A percentile compares a stretch with the other conserved stretches of the same genome.
Conservation (phyloP, 352 stramenopile genomes). For the Phytophthora sp. region DNA sequence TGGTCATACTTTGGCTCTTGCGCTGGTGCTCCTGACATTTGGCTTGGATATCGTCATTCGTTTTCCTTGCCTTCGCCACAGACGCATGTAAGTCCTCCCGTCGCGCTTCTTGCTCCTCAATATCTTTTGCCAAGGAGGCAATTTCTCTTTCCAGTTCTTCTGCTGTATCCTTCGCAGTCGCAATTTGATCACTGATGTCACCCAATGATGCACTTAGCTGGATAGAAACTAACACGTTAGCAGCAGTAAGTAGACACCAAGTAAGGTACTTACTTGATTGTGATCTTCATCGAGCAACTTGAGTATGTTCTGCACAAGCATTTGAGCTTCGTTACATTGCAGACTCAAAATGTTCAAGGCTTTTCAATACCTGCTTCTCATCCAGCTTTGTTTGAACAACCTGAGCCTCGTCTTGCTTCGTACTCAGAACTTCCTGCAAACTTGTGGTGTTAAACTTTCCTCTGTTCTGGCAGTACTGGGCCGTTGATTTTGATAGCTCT, state of each 20-base stretch:
- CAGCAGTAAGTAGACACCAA: not conserved
- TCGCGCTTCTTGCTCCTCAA: conserved; percentile 29
- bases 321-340: not conserved
- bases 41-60: conserved; percentile 11
- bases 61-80: conserved; percentile 11
- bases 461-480: conserved; percentile 8
- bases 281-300: conserved; percentile 31
- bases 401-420: conserved; percentile 17
- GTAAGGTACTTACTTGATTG: conserved; percentile 25
- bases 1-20: conserved; percentile 21
- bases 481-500: conserved; percentile 35
- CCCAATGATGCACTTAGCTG: conserved; percentile 29
- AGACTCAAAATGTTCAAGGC: not conserved
- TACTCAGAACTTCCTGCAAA: conserved; percentile 25
- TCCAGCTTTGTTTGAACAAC: conserved; percentile 26
- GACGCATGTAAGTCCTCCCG: conserved; percentile 9
- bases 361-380: conserved; percentile 32
- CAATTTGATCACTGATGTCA: conserved; percentile 21
- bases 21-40: conserved; percentile 21
- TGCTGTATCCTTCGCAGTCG: conserved; percentile 6
- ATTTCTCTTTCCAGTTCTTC: conserved; percentile 25
- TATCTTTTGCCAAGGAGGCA: conserved; percentile 17
- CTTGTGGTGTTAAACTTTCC: conserved; percentile 10
- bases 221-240: no score
- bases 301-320: conserved; percentile 21